phyloP scores from a whole-genome alignment of 176 grass and related monocot genomes.

The Poa annua region DNA sequence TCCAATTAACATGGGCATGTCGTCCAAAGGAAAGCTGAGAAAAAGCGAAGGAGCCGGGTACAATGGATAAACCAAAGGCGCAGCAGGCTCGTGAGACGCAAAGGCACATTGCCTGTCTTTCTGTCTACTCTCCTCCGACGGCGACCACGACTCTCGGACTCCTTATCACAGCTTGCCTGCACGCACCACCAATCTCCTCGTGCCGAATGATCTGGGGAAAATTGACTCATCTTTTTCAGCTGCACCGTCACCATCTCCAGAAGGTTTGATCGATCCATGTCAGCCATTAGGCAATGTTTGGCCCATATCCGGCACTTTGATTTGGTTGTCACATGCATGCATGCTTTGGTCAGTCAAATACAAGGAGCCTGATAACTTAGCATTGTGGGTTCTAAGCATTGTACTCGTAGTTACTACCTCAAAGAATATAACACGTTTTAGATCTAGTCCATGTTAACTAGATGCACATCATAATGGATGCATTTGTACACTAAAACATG shows the following conservation, averaged over 20 bases:
- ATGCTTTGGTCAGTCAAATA: not conserved
- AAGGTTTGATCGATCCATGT: constrained; percentile 31
- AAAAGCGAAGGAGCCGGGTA: constrained; percentile 11
- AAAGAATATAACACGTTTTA: no score
- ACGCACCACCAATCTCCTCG: not conserved
- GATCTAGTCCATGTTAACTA: no score
- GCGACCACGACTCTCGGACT: not conserved
- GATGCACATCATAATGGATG: no score
- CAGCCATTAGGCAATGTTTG: constrained; percentile 40
- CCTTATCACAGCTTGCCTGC: constrained; percentile 14
- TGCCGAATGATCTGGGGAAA: constrained; percentile 36
- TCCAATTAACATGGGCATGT: constrained; percentile 25
- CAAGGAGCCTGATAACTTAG: no score
- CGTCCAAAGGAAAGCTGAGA: not conserved
- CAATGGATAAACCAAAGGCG: constrained; percentile 36
- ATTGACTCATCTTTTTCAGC: constrained; percentile 36
- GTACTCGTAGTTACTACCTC: no score
- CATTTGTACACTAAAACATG: no score
- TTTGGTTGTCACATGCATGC: constrained; percentile 24
- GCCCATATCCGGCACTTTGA: not conserved
- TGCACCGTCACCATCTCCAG: constrained; percentile 22
- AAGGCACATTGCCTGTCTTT: not conserved
- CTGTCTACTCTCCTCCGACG: not conserved
- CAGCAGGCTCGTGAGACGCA: not conserved
- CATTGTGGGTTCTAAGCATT: no score